Evolutionary conservation across 805 yeast species (phyloP), one percentile per base, ranked within the genome.

Genomic region (Nadsonia fulvescens): DNA sequence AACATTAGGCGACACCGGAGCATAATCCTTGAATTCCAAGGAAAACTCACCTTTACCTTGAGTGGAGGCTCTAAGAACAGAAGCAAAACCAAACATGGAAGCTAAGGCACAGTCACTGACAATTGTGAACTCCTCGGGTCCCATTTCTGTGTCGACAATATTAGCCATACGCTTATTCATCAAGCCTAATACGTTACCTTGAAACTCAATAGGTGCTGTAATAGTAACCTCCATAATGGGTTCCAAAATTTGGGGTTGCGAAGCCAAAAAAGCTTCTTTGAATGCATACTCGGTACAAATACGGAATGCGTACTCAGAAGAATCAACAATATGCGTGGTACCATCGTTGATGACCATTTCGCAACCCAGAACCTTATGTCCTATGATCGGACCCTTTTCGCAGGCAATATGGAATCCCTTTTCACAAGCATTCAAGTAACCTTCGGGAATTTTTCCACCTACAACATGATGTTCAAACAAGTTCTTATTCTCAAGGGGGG

Each of bases 41-140:
- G 93, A 68, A 53, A 89, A 89, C 56, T 91, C 96, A 44, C 99
- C 98, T 51, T 89, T 89, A 56, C 99, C 99, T 56, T 89, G 98
- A 9, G 98, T 86, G 33, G 78, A 70, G 12, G 98, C 96, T 62
- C 99, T 75, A 47, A 89, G 63, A 14, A 79, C 69, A 6, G 96
- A 78, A 5, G 96, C 93, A 47, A 89, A 79, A 19, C 98, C 98
- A 51, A 89, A 89, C 81, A 89, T 70, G 35, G 78, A 68, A 59
- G 83, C 83, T 55, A 89, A 68, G n/a, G 96, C 76, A 58, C 96
- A 86, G 51, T 89, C 96, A 16, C 95, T 91, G 30, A 69, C 66
- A 34, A 89, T 70, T 7, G 92, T 77, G 55, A 89, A 86, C 50
- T 89, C 99, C 40, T 89, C 98, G 31, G 75, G 70, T 15, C 82